These are phyloP conservation scores for Agrocybe pediades DNA, from an alignment of 768 basidiomycete genomes.

Conservation along the genomic window DNA sequence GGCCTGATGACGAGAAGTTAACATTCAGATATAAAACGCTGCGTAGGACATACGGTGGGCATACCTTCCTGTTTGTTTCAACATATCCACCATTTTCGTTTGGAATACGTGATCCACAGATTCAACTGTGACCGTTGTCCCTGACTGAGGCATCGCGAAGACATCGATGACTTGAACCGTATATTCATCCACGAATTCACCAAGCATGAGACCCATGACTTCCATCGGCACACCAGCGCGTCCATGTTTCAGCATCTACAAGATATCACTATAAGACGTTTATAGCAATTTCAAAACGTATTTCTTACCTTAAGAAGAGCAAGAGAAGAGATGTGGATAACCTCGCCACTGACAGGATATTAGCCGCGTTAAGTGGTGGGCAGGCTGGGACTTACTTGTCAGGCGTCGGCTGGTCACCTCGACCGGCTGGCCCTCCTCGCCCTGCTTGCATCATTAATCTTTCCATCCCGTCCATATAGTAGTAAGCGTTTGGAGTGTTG, in stretches of 20 bases:
- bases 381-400: slow-evolving; percentile 62
- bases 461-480: slow-evolving; percentile 51
- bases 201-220: slow-evolving; percentile 98
- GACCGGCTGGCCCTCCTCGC: slow-evolving; percentile 38
- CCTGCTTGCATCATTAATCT: slow-evolving; percentile 49
- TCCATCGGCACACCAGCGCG: slow-evolving; percentile 99
- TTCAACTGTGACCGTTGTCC: slow-evolving; percentile 96
- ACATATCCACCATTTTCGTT: slow-evolving; percentile 97
- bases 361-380: slow-evolving; percentile 4
- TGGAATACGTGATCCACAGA: slow-evolving; percentile 99
- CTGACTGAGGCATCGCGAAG: slow-evolving; percentile 98
- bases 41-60: slow-evolving; percentile 27
- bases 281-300: not conserved
- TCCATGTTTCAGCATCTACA: slow-evolving; percentile 98
- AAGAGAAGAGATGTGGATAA: slow-evolving; percentile 95
- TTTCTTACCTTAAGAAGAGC: slow-evolving; percentile 87
- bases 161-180: slow-evolving; percentile 94
- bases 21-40: slow-evolving; percentile 9
- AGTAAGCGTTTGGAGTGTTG: not conserved
- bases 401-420: slow-evolving; percentile 57
- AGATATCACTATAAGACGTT: slow-evolving; percentile 9
- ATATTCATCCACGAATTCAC: slow-evolving; percentile 98
- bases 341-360: slow-evolving; percentile 67
- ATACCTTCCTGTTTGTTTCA: slow-evolving; percentile 97
- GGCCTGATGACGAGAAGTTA: slow-evolving; percentile 49